These are phyloP conservation scores for Diaporthe batatas DNA, from an alignment of 2,329 filamentous ascomycete genomes.

Conservation along the genomic window DNA sequence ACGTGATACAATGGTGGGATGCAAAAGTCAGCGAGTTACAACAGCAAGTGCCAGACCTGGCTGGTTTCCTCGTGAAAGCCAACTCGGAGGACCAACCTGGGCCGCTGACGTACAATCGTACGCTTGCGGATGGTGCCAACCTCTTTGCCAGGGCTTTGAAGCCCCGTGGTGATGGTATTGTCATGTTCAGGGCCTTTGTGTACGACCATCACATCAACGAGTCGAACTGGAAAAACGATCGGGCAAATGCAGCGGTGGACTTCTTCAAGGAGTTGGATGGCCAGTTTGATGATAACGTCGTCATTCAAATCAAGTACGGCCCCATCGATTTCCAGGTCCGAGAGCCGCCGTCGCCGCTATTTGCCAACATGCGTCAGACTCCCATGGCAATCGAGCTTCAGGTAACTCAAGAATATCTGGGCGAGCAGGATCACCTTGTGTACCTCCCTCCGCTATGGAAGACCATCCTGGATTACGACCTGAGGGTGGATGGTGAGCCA, in stretches of 20 bases:
- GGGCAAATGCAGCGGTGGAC: conserved; percentile 77
- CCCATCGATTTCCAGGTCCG: conserved; percentile 82
- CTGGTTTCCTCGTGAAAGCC: conserved; percentile 78
- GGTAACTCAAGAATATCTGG: conserved; percentile 78
- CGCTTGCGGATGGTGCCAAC: conserved; percentile 76
- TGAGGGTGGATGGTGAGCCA: conserved; percentile 69
- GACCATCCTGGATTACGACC: conserved; percentile 75
- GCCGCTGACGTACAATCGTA: conserved; percentile 77
- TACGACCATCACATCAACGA: conserved; percentile 71
- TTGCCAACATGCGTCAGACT: conserved; percentile 63
- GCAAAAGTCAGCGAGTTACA: conserved; percentile 72
- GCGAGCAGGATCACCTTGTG: conserved; percentile 77
- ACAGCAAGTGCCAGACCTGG: conserved; percentile 72
- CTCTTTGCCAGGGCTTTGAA: conserved; percentile 72
- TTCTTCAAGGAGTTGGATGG: conserved; percentile 75
- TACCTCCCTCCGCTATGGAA: conserved; percentile 79
- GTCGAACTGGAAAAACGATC: conserved; percentile 74
- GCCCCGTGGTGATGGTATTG: conserved; percentile 67
- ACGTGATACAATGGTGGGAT: conserved; percentile 74
- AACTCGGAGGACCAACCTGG: conserved; percentile 80
- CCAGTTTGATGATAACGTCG: conserved; percentile 77
- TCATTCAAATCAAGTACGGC: conserved; percentile 81
- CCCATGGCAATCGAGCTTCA: conserved; percentile 73
- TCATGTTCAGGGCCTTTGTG: conserved; percentile 81
- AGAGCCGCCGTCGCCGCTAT: conserved; percentile 75